phyloP scores from a whole-genome alignment of 768 basidiomycete genomes.

The Amanita muscaria region DNA sequence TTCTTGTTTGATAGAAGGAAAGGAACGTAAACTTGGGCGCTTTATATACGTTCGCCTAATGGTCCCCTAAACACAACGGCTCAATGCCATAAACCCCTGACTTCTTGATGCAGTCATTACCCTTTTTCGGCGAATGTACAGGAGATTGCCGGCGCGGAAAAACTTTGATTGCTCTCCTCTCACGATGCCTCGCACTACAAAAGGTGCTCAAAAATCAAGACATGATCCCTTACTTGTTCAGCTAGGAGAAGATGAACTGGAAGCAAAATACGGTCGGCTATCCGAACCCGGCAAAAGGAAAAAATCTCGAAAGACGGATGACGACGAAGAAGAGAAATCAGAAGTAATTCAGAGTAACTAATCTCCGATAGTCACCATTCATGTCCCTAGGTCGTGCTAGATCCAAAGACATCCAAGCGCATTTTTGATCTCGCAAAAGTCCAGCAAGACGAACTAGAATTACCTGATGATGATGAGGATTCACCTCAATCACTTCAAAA shows the following conservation, averaged over 20 bases:
- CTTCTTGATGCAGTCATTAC: too few relatives aligned
- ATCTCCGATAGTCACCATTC: conserved; percentile 10
- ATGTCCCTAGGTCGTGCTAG: conserved; percentile 50
- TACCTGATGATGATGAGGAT: conserved; percentile 52
- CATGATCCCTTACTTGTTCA: conserved; percentile 88
- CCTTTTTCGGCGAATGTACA: too few relatives aligned
- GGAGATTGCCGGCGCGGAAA: conserved; percentile 18
- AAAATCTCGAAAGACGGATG: conserved; percentile 46
- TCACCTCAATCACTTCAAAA: conserved; percentile 26
- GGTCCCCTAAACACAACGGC: too few relatives aligned
- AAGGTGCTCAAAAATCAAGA: conserved; percentile 45
- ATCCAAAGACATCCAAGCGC: conserved; percentile 72
- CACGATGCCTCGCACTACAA: conserved; percentile 58
- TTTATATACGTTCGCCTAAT: neutral
- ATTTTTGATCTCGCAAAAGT: conserved; percentile 90
- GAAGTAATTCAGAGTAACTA: conserved; percentile 35
- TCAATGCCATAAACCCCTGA: too few relatives aligned
- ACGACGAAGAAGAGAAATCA: conserved; percentile 41
- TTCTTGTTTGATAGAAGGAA: neutral
- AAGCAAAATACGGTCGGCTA: conserved; percentile 71
- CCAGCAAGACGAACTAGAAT: conserved; percentile 85
- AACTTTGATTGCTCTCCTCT: conserved; percentile 8
- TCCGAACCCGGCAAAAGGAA: conserved; percentile 69
- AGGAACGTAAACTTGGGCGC: neutral
- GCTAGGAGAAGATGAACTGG: conserved; percentile 67